Base-by-base conservation (phyloP, 2,329 filamentous ascomycete species). In the Pyrenophora seminiperda region DNA sequence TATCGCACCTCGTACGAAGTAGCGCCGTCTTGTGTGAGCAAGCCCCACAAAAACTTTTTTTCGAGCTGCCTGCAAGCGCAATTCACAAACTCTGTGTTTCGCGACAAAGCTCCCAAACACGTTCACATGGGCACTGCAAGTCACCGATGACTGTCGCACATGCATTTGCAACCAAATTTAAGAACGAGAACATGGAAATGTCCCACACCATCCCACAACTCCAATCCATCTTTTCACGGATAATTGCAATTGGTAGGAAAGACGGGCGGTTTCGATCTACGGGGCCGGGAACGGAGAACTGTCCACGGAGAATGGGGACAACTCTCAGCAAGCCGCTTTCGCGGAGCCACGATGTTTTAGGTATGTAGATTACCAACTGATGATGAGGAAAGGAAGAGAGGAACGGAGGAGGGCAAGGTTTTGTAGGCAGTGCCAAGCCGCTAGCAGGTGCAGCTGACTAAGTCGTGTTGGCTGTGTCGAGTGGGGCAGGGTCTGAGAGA, bases 241-340 rank as follows among this genome's bases (percentile, higher is more conserved):
- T 59, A 54, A 41, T 47, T 61, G 66, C 60, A 72, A 59, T 71
- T 74, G 71, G 62, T 70, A 70, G 66, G 71, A 72, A 70, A 67
- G 65, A 71, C 70, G 70, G 63, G 56, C 65, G 70, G 62, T 47
- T 37, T 68, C 51, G 17, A 45, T 74, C 70, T 72, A 73, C 71
- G 71, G 68, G 71, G 72, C 72, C 72, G 72, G 72, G 72, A 74
- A 74, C 72, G 72, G 72, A 74, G 68, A 71, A 71, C 70, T 72
- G 71, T 68, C 56, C 71, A 73, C 60, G 43, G 66, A 57, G 48
- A 60, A 51, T 9, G 32, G 49, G 67, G 62, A 71, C 72, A 71
- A 70, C 71, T 71, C 72, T 74, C 72, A 74, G 72, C 72, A 73
- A 71, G 72, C 65, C 71, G 68, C 70, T 59, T 64, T 42, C 59